These are phyloP conservation scores for Cnidoscolus chayamansa DNA, from an alignment of 441 rosid species.

Conservation along the genomic window DNA sequence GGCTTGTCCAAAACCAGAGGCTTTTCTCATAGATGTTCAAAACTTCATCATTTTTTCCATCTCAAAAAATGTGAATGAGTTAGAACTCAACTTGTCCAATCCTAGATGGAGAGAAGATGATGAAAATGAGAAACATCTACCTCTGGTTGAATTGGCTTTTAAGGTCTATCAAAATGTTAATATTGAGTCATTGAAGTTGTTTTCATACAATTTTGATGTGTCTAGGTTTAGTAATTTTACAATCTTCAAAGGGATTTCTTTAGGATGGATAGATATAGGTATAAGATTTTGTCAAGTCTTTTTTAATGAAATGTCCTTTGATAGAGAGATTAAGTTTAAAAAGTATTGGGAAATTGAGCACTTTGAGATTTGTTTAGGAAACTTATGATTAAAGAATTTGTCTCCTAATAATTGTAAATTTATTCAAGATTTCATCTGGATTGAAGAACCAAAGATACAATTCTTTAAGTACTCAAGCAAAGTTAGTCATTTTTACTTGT, in stretches of 20 bases:
- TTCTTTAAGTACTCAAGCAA: constrained; percentile 39
- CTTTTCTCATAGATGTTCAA: constrained; percentile 12
- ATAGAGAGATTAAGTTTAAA: constrained; percentile 37
- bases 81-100: constrained; percentile 37
- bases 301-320: constrained; percentile 26
- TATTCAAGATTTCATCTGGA: background rate
- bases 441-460: constrained; percentile 29
- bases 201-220: constrained; percentile 26
- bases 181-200: constrained; percentile 32
- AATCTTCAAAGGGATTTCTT: constrained; percentile 26
- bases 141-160: constrained; percentile 27
- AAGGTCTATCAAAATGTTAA: constrained; percentile 9
- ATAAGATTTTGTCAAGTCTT: background rate
- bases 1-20: constrained; percentile 23
- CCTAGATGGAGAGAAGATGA: constrained; percentile 17
- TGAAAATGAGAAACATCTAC: background rate
- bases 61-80: constrained; percentile 20
- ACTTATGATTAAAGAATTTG: too few relatives aligned
- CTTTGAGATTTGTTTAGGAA: too few relatives aligned
- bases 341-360: constrained; percentile 20
- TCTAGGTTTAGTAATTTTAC: constrained; percentile 3
- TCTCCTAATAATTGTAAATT: constrained; percentile 39
- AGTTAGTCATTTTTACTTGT: constrained; percentile 14
- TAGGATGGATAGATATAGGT: constrained; percentile 35
- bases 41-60: constrained; percentile 26